Percentiles rank a stretch among this genome's conserved stretches.
These are phyloP conservation scores for Neopestalotiopsis clavispora DNA, from an alignment of 2,329 filamentous ascomycete species.

Conservation along the genomic window DNA sequence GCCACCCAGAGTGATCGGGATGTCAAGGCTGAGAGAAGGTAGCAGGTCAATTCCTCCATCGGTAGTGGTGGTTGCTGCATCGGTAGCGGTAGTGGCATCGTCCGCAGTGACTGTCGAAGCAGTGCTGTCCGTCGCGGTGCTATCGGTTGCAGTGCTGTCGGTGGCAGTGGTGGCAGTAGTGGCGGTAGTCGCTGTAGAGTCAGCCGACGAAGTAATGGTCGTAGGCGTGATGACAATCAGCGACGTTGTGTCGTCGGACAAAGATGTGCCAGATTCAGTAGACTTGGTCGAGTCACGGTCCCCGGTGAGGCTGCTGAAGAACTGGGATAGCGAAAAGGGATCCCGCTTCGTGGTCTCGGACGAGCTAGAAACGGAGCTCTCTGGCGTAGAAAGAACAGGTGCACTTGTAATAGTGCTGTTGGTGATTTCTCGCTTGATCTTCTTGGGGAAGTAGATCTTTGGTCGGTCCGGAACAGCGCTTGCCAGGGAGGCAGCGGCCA, in stretches of 20 bases:
- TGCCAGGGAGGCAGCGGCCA: slow-evolving; percentile 42
- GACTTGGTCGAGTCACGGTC: slow-evolving; percentile 1
- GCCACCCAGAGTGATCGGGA: neutral
- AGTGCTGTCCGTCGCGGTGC: neutral
- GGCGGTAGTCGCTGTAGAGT: neutral
- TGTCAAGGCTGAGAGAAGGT: neutral
- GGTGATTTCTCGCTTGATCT: slow-evolving; percentile 45
- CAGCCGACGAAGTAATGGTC: slow-evolving; percentile 1
- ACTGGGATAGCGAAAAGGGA: slow-evolving; percentile 27
- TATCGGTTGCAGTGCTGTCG: neutral
- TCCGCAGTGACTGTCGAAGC: neutral
- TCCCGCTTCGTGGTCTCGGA: slow-evolving; percentile 29
- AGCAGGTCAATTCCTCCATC: neutral
- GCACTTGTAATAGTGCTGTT: slow-evolving; percentile 38
- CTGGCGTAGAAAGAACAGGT: slow-evolving; percentile 27
- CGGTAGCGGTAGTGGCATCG: neutral
- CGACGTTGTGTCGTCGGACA: slow-evolving; percentile 10
- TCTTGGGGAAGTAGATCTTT: slow-evolving; percentile 48
- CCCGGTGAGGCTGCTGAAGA: slow-evolving; percentile 28
- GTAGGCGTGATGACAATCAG: slow-evolving; percentile 26
- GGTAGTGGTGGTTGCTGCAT: neutral
- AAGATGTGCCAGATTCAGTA: slow-evolving; percentile 15
- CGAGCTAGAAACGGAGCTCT: slow-evolving; percentile 21
- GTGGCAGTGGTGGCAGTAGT: neutral
- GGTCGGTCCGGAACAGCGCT: slow-evolving; percentile 42